Evolutionary conservation across 2,329 filamentous ascomycete genomes (phyloP), one percentile per base, ranked within the genome.

Genomic region (Fusarium nurragi): DNA sequence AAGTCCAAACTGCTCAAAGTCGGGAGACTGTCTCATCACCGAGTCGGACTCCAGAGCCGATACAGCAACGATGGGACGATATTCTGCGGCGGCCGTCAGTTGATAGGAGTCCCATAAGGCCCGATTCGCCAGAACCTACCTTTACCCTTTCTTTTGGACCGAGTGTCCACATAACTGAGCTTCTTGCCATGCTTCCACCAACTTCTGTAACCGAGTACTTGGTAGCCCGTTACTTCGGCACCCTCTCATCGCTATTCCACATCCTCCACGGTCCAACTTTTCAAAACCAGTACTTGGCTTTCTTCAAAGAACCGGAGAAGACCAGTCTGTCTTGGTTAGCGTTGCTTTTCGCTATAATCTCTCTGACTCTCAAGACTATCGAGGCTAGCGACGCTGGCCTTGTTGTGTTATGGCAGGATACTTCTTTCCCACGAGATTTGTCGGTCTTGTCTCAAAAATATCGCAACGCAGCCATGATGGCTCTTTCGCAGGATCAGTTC

Each of bases 61-160:
- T 60, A 9, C 56, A 60, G 5, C 54, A 60, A 3, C 26, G 56
- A n/a, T 60, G 56, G 54, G 54, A 60, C 14, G 25, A 23, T 2
- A 60, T 60, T 3, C 1, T 60, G 1, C 46, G 55, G 1, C 40
- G 56, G 0, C 56, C 56, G 2, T 37, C 30, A 4, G 54, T 54
- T 2, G 56, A 60, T 19, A 54, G 56, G 9, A 45, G 28, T 5
- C 25, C 37, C 5, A 8, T 25, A 6, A 30, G 32, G 6, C 39
- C 18, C 4, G 47, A 60, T 1, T 34, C 46, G 0, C 56, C 57
- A 0, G 32, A 58, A 1, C 54, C 56, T 0, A 60, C 46, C 1
- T 48, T 60, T 2, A 54, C 56, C 0, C 2, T 60, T 0, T 60
- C 54, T 1, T 43, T 60, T 8, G 28, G 54, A 0, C 54, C 56